Conservation (phyloP, 2,329 filamentous ascomycete genomes). For the Arachnopeziza araneosa region DNA sequence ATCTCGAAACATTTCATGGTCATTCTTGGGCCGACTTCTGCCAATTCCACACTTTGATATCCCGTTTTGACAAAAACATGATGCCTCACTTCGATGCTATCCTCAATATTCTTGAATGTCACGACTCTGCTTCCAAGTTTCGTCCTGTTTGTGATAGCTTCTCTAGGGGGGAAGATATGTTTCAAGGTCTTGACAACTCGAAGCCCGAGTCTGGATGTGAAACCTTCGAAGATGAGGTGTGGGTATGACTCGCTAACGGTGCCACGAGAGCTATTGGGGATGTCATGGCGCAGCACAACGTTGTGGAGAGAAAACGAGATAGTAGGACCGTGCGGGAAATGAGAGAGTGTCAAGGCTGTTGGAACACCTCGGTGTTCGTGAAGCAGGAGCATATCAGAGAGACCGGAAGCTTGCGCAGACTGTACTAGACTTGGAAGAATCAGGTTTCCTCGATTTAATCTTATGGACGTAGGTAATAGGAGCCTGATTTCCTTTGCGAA, state of each 20-base stretch:
- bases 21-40: slow-evolving; percentile 90
- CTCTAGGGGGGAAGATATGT: slow-evolving; percentile 87
- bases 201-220: slow-evolving; percentile 72
- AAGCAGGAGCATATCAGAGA: slow-evolving; percentile 80
- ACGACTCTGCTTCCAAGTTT: slow-evolving; percentile 87
- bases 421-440: slow-evolving; percentile 80
- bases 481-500: slow-evolving; percentile 91
- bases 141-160: slow-evolving; percentile 61
- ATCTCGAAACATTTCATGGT: slow-evolving; percentile 97
- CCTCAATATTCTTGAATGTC: slow-evolving; percentile 90
- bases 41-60: slow-evolving; percentile 81
- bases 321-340: slow-evolving; percentile 84
- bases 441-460: slow-evolving; percentile 86
- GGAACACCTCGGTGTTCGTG: slow-evolving; percentile 93
- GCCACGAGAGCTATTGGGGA: slow-evolving; percentile 79
- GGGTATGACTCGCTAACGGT: slow-evolving; percentile 91
- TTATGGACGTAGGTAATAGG: slow-evolving; percentile 76
- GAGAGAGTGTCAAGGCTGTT: slow-evolving; percentile 80
- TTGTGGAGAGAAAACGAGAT: slow-evolving; percentile 87
- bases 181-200: slow-evolving; percentile 87
- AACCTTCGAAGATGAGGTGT: slow-evolving; percentile 92
- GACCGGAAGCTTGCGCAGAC: slow-evolving; percentile 71
- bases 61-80: slow-evolving; percentile 92
- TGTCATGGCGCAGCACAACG: slow-evolving; percentile 86
- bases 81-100: slow-evolving; percentile 88